Base-by-base conservation (phyloP, 805 yeast species). In the Nakazawaea holstii region DNA sequence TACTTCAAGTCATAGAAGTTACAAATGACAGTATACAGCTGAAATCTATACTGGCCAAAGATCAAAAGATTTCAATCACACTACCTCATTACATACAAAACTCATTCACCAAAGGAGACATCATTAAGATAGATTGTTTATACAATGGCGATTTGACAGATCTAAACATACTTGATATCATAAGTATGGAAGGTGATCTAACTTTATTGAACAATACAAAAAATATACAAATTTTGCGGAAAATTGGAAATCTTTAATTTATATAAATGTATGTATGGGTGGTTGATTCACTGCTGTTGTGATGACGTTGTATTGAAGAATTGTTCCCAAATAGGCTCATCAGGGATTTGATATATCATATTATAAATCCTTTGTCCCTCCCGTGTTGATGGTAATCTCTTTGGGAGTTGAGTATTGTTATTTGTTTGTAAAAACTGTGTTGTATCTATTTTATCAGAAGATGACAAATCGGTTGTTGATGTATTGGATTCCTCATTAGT, bases 321-420 rank as follows among this genome's bases (percentile, higher is more conserved):
- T 53, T 80, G 85, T 45, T 80, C 87, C 86, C 88, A 82, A 31
- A 83, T 80, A 26, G 80, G 69, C 47, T 82, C 88, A 2, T 79
- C 73, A 4, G 85, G 82, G 41, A 81, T 76, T 58, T 77, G 84
- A 55, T 73, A 76, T 51, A 84, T 74, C 68, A 84, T 65, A 55
- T 82, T 86, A 57, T 72, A 79, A 17, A 82, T 73, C 43, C 70
- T 67, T 51, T 72, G 74, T 4, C 82, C 84, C 51, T 83, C 88
- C 35, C 56, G 65, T 4, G 63, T 51, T 42, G 55, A 39, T 4
- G 50, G 46, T 20, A 40, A 32, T 35, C 31, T 41, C 20, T 37
- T 37, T 6, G 41, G 32, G 13, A 17, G 11, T 26, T 35, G 13
- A 9, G 7, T 9, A 20, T 27, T 10, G 5, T 9, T 20, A 15